Base-by-base conservation (phyloP, 2,329 filamentous ascomycete genomes). In the Neopestalotiopsis sp. region DNA sequence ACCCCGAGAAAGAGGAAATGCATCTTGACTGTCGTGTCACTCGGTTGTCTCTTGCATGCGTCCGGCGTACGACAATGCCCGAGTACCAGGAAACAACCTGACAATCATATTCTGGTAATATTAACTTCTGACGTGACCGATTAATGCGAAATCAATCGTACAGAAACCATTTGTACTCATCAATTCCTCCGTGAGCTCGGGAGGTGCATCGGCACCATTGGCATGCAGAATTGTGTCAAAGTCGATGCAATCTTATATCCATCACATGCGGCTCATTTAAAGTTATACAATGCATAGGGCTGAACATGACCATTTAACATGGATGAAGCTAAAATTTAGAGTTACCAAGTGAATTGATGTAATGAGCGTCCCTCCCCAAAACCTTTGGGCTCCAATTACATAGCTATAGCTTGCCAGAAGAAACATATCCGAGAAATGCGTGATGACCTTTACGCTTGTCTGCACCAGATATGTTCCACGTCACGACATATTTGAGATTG, bases 251-350 rank as follows among this genome's bases (percentile, higher is more conserved):
- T 5, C 10, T 38, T 17, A 17, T 30, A 5, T 40, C 40, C 12
- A 30, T 20, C 14, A 62, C 40, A 34, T 62, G 32, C 59, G 59
- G 59, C 59, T 62, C 59, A 38, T 62, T 62, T 62, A 34, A 40
- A 62, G 59, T 62, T 62, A n/a, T 40, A 62, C 30, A 20, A 10
- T 62, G 59, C 59, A 62, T 62, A 62, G 30, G 32, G 59, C 59
- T 62, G 59, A 62, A n/a, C 14, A 20, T 38, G 32, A 62, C 34
- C 3, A 13, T 20, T 13, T 20, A 12, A 24, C 34, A 34, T 17
- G 59, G n/a, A 17, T 12, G 4, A 40, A 40, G 30, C 24, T 14
- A 28, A 24, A 4, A 10, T 38, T 38, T 38, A 7, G 6, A 38
- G 6, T 38, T 10, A 38, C 34, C 6, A 38, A 53, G n/a, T 62